A percentile compares a stretch with the other conserved stretches of the same genome.
These are phyloP conservation scores for Sphagnum magellanicum DNA, from an alignment of 228 moss, liverwort and hornwort genomes.

Conservation along the genomic window DNA sequence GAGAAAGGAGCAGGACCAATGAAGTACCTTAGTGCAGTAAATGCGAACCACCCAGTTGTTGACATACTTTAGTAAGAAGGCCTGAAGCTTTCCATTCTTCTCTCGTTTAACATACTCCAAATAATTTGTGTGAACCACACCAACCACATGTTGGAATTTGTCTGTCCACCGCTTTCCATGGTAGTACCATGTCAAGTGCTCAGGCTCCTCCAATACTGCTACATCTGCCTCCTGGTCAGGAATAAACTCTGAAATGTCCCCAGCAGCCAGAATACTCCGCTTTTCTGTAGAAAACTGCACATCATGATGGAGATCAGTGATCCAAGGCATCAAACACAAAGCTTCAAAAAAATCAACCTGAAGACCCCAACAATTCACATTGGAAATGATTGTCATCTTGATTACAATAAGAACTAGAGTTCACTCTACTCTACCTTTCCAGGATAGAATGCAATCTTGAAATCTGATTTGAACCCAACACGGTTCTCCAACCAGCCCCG, in stretches of 20 bases:
- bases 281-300: conserved; percentile 81
- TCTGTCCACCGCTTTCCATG: conserved; percentile 96
- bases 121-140: conserved; percentile 96
- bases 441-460: conserved; percentile 97
- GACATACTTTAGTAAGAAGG: conserved; percentile 69
- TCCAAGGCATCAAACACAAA: too few relatives aligned
- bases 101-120: conserved; percentile 89
- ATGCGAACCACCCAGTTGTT: conserved; percentile 84
- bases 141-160: conserved; percentile 96
- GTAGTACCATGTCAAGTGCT: conserved; percentile 92
- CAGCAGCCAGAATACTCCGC: conserved; percentile 87
- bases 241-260: conserved; percentile 85
- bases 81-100: conserved; percentile 64
- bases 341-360: too few relatives aligned
- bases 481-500: conserved; percentile 92
- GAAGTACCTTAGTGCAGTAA: conserved; percentile 80
- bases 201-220: conserved; percentile 96
- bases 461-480: conserved; percentile 89
- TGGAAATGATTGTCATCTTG: too few relatives aligned
- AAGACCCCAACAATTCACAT: too few relatives aligned
- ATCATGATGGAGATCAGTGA: background rate
- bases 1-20: conserved; percentile 1
- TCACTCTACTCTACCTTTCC: conserved; percentile 54
- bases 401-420: too few relatives aligned
- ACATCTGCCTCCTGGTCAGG: conserved; percentile 88